Evolutionary conservation across 2,329 filamentous ascomycete species (phyloP).

Genomic region (Colletotrichum lentis): DNA sequence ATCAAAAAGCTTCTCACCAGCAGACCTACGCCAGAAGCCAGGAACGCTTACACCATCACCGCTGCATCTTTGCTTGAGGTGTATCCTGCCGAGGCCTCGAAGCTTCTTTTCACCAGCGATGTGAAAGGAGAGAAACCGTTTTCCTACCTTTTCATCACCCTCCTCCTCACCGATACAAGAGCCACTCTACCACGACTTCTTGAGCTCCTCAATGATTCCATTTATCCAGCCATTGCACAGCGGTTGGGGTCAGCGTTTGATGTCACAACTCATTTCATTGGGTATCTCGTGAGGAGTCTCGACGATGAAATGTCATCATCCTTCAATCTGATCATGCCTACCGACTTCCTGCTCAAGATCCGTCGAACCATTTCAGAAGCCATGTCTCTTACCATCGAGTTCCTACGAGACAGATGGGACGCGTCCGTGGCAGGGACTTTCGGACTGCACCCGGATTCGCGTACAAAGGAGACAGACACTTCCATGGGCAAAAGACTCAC

Average conservation of each 20-base stretch:
- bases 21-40: constrained; percentile 62
- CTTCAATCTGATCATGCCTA: constrained; percentile 57
- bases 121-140: constrained; percentile 59
- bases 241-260: constrained; percentile 70
- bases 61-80: constrained; percentile 64
- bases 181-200: constrained; percentile 69
- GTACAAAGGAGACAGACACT: constrained; percentile 54
- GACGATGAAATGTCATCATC: constrained; percentile 54
- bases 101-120: constrained; percentile 62
- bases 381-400: constrained; percentile 69
- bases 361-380: constrained; percentile 69
- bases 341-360: constrained; percentile 68
- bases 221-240: constrained; percentile 60
- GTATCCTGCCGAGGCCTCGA: constrained; percentile 58
- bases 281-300: constrained; percentile 62
- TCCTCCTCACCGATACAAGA: constrained; percentile 72
- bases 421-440: constrained; percentile 68
- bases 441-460: constrained; percentile 67
- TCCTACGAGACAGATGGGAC: constrained; percentile 75
- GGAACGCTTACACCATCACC: constrained; percentile 67
- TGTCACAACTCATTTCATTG: constrained; percentile 67
- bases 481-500: constrained; percentile 56
- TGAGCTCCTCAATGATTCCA: constrained; percentile 62
- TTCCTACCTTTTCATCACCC: constrained; percentile 69
- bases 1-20: constrained; percentile 63